phyloP scores from a whole-genome alignment of 1,284 basidiomycete species.

The Cutaneotrichosporon cutaneum region DNA sequence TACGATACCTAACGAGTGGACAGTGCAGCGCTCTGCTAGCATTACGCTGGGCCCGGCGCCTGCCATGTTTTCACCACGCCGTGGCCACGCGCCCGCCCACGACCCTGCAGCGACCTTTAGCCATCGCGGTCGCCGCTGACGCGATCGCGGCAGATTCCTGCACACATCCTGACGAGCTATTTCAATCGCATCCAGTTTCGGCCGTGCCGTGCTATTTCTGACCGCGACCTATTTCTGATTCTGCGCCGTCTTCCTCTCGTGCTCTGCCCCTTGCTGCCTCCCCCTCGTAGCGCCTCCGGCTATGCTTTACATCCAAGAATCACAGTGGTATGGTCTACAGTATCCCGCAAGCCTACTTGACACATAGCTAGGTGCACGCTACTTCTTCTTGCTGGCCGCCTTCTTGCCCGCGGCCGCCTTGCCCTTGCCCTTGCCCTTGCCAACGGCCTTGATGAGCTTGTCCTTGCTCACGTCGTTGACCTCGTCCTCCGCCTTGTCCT shows the following conservation, averaged over 20 bases:
- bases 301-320: slow-evolving; percentile 1
- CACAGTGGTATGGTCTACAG: neutral
- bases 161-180: too few relatives aligned
- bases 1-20: too few relatives aligned
- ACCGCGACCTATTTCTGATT: neutral
- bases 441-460: slow-evolving; percentile 59
- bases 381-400: slow-evolving; percentile 20
- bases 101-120: too few relatives aligned
- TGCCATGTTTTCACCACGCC: too few relatives aligned
- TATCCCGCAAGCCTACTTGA: neutral
- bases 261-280: neutral
- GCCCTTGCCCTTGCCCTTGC: slow-evolving; percentile 42
- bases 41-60: too few relatives aligned
- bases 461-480: slow-evolving; percentile 56
- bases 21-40: too few relatives aligned
- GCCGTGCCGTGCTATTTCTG: neutral
- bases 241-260: neutral
- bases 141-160: too few relatives aligned
- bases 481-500: slow-evolving; percentile 52
- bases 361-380: neutral
- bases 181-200: neutral
- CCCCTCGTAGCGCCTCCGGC: neutral
- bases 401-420: slow-evolving; percentile 19
- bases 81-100: too few relatives aligned
- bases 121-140: too few relatives aligned